phyloP scores from a whole-genome alignment of 2,329 filamentous ascomycete genomes.

The Neofusicoccum sp. region DNA sequence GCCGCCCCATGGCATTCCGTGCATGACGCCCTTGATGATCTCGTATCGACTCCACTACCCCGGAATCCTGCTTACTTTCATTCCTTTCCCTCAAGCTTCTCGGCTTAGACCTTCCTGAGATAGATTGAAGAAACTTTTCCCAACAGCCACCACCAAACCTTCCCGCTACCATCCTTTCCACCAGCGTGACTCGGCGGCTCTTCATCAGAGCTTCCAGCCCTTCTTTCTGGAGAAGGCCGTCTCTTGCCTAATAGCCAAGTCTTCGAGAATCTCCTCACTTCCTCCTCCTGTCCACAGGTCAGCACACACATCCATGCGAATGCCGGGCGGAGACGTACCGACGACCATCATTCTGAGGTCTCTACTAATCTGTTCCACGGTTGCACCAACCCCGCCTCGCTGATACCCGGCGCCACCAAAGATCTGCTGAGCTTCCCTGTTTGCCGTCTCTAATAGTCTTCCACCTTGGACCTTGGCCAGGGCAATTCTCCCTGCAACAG shows the following conservation, averaged over 20 bases:
- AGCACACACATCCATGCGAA: neutral
- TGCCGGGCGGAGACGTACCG: neutral
- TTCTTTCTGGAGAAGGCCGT: conserved; percentile 37
- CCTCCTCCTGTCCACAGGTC: conserved; percentile 37
- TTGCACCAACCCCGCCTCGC: conserved; percentile 46
- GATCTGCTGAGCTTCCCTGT: conserved; percentile 55
- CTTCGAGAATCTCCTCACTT: conserved; percentile 56
- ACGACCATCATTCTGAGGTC: conserved; percentile 53
- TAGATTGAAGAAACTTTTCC: no score
- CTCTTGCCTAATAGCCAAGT: conserved; percentile 54
- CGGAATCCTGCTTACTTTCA: no score
- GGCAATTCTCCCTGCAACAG: conserved; percentile 40
- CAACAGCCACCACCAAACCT: no score
- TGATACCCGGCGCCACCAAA: conserved; percentile 56
- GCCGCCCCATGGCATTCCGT: neutral
- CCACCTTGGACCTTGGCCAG: conserved; percentile 52
- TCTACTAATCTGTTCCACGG: conserved; percentile 54
- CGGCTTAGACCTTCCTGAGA: no score
- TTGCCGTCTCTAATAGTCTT: conserved; percentile 50
- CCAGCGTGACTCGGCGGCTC: no score
- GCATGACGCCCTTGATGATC: neutral
- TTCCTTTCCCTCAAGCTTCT: no score
- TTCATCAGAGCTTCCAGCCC: conserved; percentile 44
- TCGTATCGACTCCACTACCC: no score
- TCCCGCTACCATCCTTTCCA: no score